Base-by-base conservation (phyloP, 441 rosid species). In the Populus trichocarpa region DNA sequence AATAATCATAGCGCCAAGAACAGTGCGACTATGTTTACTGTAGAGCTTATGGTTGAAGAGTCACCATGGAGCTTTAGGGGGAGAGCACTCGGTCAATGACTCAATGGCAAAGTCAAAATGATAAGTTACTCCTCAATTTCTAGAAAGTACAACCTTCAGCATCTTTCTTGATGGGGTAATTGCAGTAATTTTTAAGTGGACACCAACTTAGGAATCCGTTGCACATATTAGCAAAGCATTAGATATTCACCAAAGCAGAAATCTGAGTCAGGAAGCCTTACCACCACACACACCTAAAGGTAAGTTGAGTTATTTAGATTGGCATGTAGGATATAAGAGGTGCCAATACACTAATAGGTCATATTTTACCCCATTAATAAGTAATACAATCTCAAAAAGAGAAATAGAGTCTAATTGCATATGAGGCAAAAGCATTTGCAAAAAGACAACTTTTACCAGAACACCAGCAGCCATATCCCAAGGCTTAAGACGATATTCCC, bases 401-500 rank as follows among this genome's bases (percentile, higher is more conserved):
- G 63, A 61, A n/a, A 40, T 22, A 72, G n/a, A 36, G 25, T 16
- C 23, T 6, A 67, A 42, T 13, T 69, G 33, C 59, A 65, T 26
- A 64, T 33, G 50, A 26, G 70, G 73, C 28, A 77, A 71, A 64
- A 69, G 50, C 70, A 73, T 14, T 7, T 6, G 26, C 57, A 75
- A 64, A 14, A 14, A 18, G 67, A 71, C 74, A 3, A 78, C 72
- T 33, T 25, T 83, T 92, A 96, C 99, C 93, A 96, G 83, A 83
- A 89, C 99, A 76, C 98, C 98, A 72, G 99, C 99, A 81, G 99
- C 97, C 99, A 92, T 96, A 86, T 96, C 99, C 99, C 99, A 96
- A 70, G 98, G 99, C 85, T 96, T 96, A 79, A 96, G 88, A 57
- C 97, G 97, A 76, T 91, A 92, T 81, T 96, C 99, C 98, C 99